Evolutionary conservation across 768 basidiomycete species (phyloP), one percentile per base, ranked within the genome.

Genomic region (Psilocybe sp.): DNA sequence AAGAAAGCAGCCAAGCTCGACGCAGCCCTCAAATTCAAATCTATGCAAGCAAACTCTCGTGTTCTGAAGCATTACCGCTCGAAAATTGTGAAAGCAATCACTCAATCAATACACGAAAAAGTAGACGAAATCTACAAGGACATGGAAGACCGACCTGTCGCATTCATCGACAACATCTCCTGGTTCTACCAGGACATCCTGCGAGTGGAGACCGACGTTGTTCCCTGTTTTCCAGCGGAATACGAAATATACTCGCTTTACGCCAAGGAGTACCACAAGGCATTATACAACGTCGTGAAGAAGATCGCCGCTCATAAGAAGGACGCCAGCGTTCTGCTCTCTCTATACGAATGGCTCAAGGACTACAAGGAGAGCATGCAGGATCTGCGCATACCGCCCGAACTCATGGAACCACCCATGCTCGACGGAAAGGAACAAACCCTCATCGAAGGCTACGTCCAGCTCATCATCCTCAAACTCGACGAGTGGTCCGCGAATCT

Each of bases 151-250:
- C 76, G 92, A 55, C 84, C 89, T 7, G 70, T 80, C 16, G 74
- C 68, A 0, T 98, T 97, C 69, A 73, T 98, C 47, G 84, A 87
- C 19, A 79, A 79, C 47, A 69, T 98, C 11, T 77, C 78, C 19
- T 99, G 94, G 92, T 80, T 98, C 57, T 98, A 95, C 69, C 86
- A 97, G 63, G 97, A 99, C 64, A 78, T 98, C 59, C 86, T 94
- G 46, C 84, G 88, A n/a, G 85, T 98, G 57, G 89, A 97, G 65
- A 82, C 82, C 60, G 89, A 94, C 56, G 84, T 98, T 52, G 88
- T 85, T 8, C 87, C 86, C 1, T 91, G 92, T 61, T 98, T 99
- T 69, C 96, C 97, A 12, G 74, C 84, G 34, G 89, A 90, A 59
- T 98, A 93, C 71, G 89, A 98, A 34, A 91, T 98, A 53, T 85